phyloP scores from a whole-genome alignment of 176 grass and related monocot genomes.

The Phoenix roebelenii region DNA sequence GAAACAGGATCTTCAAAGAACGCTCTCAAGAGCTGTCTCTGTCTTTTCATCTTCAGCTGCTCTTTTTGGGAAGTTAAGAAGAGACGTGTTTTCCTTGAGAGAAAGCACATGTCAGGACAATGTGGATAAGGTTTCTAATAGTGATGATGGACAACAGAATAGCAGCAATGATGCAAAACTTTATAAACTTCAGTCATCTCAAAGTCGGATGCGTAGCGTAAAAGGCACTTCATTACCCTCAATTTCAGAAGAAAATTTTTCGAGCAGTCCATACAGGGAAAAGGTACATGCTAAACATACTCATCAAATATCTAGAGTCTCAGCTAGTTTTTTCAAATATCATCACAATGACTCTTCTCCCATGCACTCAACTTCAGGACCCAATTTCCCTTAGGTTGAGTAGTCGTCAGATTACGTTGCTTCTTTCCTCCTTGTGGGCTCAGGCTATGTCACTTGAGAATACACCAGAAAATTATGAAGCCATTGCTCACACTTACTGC shows the following conservation, averaged over 20 bases:
- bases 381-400: constrained; percentile 56
- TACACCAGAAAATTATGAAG: constrained; percentile 71
- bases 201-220: constrained; percentile 34
- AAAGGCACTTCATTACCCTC: constrained; percentile 24
- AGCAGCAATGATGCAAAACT: constrained; percentile 38
- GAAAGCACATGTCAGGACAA: constrained; percentile 33
- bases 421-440: constrained; percentile 84
- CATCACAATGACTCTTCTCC: background rate
- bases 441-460: constrained; percentile 72
- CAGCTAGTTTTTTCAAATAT: constrained; percentile 1
- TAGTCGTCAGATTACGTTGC: constrained; percentile 57
- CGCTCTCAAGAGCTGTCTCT: constrained; percentile 69
- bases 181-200: constrained; percentile 47
- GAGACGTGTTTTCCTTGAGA: constrained; percentile 53
- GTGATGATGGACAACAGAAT: constrained; percentile 35
- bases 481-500: constrained; percentile 89
- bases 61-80: constrained; percentile 87
- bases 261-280: constrained; percentile 27
- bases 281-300: constrained; percentile 26
- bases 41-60: constrained; percentile 97
- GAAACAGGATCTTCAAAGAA: constrained; percentile 46
- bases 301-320: too few relatives aligned
- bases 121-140: constrained; percentile 36
- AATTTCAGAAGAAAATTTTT: constrained; percentile 30
- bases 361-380: constrained; percentile 47